A percentile compares a stretch with the other conserved stretches of the same genome.
Evolutionary conservation across 495 filamentous ascomycete species (phyloP).

Genomic region (Physcia stellaris): DNA sequence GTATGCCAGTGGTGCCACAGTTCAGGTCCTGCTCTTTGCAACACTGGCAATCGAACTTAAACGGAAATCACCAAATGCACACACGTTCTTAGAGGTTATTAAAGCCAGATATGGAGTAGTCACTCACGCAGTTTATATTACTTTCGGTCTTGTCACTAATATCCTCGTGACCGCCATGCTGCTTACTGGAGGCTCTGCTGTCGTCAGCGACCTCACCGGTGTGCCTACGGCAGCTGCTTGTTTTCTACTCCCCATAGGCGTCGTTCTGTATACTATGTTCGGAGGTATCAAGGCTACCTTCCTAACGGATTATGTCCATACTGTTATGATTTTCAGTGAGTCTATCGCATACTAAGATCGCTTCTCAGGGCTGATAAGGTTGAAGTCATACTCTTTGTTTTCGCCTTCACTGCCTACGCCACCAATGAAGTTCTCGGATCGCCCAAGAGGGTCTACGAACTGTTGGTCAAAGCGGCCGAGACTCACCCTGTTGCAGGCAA

Average conservation of each 20-base stretch:
- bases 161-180: constrained; percentile 84
- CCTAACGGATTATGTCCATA: constrained; percentile 74
- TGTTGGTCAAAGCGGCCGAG: constrained; percentile 54
- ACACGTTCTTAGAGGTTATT: constrained; percentile 75
- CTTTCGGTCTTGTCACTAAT: constrained; percentile 75
- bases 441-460: constrained; percentile 68
- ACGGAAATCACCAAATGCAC: constrained; percentile 70
- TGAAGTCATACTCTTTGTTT: constrained; percentile 81
- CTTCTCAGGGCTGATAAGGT: constrained; percentile 22
- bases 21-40: constrained; percentile 72
- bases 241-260: constrained; percentile 77
- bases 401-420: constrained; percentile 76
- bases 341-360: not conserved
- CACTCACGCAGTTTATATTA: constrained; percentile 62
- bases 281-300: constrained; percentile 70
- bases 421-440: constrained; percentile 65
- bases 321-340: constrained; percentile 15
- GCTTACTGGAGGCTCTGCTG: constrained; percentile 80
- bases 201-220: constrained; percentile 72
- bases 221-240: constrained; percentile 81
- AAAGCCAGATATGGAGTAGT: constrained; percentile 44
- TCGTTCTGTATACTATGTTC: constrained; percentile 64
- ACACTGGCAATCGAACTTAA: constrained; percentile 91
- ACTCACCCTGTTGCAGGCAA: constrained; percentile 75
- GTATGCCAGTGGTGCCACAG: constrained; percentile 54